Percentiles rank a stretch among this genome's conserved stretches.
Conservation (phyloP, 495 filamentous ascomycete species). For the Pyronema omphalodes region DNA sequence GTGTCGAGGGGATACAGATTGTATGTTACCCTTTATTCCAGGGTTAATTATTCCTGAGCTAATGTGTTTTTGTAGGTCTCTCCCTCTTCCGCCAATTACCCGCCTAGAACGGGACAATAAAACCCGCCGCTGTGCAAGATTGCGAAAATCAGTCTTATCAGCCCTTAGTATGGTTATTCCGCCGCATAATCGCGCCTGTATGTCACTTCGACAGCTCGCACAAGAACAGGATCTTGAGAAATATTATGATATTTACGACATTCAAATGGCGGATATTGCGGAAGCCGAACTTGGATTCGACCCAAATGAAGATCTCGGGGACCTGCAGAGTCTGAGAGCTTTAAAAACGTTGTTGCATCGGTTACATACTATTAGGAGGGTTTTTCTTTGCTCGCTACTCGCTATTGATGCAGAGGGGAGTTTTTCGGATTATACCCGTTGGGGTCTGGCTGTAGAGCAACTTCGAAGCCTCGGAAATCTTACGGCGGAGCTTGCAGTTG, state of each 20-base stretch:
- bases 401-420: slow-evolving; percentile 75
- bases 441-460: slow-evolving; percentile 59
- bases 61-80: slow-evolving; percentile 42
- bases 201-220: slow-evolving; percentile 48
- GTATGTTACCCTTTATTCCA: slow-evolving; percentile 30
- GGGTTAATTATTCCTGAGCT: slow-evolving; percentile 18
- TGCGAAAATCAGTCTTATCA: slow-evolving; percentile 54
- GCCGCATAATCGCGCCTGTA: slow-evolving; percentile 47
- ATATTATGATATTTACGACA: slow-evolving; percentile 83
- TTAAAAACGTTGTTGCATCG: slow-evolving; percentile 64
- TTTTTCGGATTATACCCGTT: slow-evolving; percentile 57
- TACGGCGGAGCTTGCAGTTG: slow-evolving; percentile 32
- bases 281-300: slow-evolving; percentile 44
- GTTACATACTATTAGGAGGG: slow-evolving; percentile 59
- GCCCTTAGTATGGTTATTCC: slow-evolving; percentile 51
- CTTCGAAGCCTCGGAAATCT: slow-evolving; percentile 48
- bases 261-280: slow-evolving; percentile 56
- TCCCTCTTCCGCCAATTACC: slow-evolving; percentile 66
- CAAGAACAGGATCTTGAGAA: slow-evolving; percentile 67
- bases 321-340: slow-evolving; percentile 57
- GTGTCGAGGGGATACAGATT: slow-evolving; percentile 87
- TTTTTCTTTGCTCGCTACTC: slow-evolving; percentile 69
- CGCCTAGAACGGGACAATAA: slow-evolving; percentile 63
- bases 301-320: slow-evolving; percentile 46
- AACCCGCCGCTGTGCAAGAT: slow-evolving; percentile 53